Percentiles rank a stretch among this genome's conserved stretches.
These are phyloP conservation scores for Wickerhamiella occidentalis DNA, from an alignment of 805 yeast genomes.

Conservation along the genomic window DNA sequence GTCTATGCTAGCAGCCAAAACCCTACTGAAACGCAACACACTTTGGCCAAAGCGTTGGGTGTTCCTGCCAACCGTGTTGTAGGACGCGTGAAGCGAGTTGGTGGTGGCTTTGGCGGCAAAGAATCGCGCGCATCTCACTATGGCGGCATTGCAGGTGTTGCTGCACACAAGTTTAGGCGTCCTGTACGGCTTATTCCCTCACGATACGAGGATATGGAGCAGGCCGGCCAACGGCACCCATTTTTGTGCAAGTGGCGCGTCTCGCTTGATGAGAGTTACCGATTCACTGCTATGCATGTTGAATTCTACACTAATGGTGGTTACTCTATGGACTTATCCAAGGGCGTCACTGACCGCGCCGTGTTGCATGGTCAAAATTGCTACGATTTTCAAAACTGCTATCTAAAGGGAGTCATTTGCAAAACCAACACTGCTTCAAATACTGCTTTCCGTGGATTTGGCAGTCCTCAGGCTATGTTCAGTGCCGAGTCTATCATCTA, in stretches of 20 bases:
- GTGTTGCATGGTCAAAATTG: slow-evolving; percentile 35
- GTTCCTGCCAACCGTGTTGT: slow-evolving; percentile 35
- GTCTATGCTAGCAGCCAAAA: slow-evolving; percentile 35
- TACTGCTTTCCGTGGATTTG: slow-evolving; percentile 40
- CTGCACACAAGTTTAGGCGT: slow-evolving; percentile 33
- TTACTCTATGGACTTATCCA: slow-evolving; percentile 38
- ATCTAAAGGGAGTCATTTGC: slow-evolving; percentile 32
- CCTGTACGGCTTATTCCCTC: slow-evolving; percentile 35
- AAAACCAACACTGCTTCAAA: slow-evolving; percentile 37
- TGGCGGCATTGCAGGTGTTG: slow-evolving; percentile 33
- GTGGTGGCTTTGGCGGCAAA: slow-evolving; percentile 43
- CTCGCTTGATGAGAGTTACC: slow-evolving; percentile 32
- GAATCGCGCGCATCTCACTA: slow-evolving; percentile 34
- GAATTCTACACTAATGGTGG: slow-evolving; percentile 38
- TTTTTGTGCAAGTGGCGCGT: slow-evolving; percentile 35
- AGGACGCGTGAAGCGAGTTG: slow-evolving; percentile 34
- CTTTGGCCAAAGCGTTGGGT: slow-evolving; percentile 35
- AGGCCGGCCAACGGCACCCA: slow-evolving; percentile 39
- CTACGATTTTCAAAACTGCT: slow-evolving; percentile 32
- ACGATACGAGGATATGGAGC: slow-evolving; percentile 36
- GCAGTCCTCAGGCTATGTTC: slow-evolving; percentile 41
- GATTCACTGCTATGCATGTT: slow-evolving; percentile 33
- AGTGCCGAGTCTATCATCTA: slow-evolving; percentile 33
- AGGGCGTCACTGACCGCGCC: slow-evolving; percentile 39
- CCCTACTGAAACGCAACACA: slow-evolving; percentile 35